These are phyloP conservation scores for Ilex aquifolium DNA, from an alignment of 257 asterid genomes.

Conservation along the genomic window DNA sequence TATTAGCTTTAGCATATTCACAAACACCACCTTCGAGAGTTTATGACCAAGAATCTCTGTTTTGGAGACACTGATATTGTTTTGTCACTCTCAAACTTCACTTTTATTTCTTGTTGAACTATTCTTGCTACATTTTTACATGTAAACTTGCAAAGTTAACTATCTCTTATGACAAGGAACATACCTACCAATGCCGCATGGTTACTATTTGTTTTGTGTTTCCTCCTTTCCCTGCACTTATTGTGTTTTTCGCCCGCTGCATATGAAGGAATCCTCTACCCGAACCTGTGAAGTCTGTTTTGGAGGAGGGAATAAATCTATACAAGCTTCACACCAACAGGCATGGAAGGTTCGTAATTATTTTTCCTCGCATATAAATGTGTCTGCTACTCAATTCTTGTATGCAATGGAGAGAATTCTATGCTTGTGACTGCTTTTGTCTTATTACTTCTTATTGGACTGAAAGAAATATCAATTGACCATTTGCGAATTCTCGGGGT, in stretches of 20 bases:
- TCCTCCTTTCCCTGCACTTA: slow-evolving; percentile 21
- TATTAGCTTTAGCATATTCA: too few relatives aligned
- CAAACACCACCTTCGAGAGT: too few relatives aligned
- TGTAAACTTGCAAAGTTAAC: too few relatives aligned
- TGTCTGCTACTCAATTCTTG: background rate
- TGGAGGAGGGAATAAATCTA: slow-evolving; percentile 81
- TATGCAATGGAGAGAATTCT: background rate
- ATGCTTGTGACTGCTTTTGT: background rate
- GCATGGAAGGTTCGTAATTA: slow-evolving; percentile 54
- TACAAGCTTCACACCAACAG: slow-evolving; percentile 61
- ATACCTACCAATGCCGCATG: background rate
- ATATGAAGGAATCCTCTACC: slow-evolving; percentile 73
- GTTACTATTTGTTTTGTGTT: slow-evolving; percentile 4
- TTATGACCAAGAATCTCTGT: too few relatives aligned
- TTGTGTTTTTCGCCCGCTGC: background rate
- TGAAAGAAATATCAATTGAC: too few relatives aligned
- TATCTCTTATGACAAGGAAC: too few relatives aligned
- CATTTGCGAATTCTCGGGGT: too few relatives aligned
- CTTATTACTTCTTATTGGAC: background rate
- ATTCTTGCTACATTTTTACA: too few relatives aligned
- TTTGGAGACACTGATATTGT: too few relatives aligned
- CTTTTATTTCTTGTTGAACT: too few relatives aligned
- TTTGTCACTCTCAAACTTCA: too few relatives aligned
- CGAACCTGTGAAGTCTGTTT: slow-evolving; percentile 50
- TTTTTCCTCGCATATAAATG: too few relatives aligned